Conservation (phyloP, 2,329 filamentous ascomycete genomes). For the Diplodia sapinea region DNA sequence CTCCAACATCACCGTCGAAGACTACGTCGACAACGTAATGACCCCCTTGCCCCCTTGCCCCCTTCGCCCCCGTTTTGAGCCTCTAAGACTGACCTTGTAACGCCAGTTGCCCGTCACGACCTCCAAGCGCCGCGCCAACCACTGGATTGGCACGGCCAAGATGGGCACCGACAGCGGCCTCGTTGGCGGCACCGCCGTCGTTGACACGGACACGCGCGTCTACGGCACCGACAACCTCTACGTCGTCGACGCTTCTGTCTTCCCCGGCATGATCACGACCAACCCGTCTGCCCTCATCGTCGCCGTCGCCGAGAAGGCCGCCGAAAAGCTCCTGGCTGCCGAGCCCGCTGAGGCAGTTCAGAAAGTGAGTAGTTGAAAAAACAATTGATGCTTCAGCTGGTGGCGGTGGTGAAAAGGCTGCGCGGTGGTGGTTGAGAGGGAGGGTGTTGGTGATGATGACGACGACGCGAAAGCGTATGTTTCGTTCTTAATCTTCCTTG, state of each 20-base stretch:
- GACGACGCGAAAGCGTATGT: constrained; percentile 7
- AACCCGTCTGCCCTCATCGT: constrained; percentile 50
- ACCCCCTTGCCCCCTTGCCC: constrained; percentile 25
- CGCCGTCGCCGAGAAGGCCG: constrained; percentile 45
- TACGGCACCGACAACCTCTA: constrained; percentile 54
- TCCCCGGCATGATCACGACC: constrained; percentile 50
- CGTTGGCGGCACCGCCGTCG: constrained; percentile 52
- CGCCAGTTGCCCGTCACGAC: constrained; percentile 45
- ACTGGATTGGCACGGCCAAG: constrained; percentile 64
- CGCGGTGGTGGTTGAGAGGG: constrained; percentile 22
- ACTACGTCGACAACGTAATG: constrained; percentile 58
- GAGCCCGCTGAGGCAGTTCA: constrained; percentile 19
- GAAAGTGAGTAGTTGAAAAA: constrained; percentile 30
- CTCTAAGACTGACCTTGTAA: neutral
- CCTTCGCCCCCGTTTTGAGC: constrained; percentile 7
- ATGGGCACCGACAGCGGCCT: constrained; percentile 54
- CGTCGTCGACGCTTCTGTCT: constrained; percentile 56
- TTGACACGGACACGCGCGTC: constrained; percentile 58
- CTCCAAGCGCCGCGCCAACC: constrained; percentile 50
- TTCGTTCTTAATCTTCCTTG: neutral
- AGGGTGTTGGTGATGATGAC: neutral
- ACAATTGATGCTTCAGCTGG: constrained; percentile 6
- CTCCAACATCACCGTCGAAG: constrained; percentile 58
- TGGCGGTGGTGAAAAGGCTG: constrained; percentile 5
- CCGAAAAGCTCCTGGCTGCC: constrained; percentile 44